Evolutionary conservation across 176 grass and related monocot species (phyloP).

Genomic region (Cocos nucifera): DNA sequence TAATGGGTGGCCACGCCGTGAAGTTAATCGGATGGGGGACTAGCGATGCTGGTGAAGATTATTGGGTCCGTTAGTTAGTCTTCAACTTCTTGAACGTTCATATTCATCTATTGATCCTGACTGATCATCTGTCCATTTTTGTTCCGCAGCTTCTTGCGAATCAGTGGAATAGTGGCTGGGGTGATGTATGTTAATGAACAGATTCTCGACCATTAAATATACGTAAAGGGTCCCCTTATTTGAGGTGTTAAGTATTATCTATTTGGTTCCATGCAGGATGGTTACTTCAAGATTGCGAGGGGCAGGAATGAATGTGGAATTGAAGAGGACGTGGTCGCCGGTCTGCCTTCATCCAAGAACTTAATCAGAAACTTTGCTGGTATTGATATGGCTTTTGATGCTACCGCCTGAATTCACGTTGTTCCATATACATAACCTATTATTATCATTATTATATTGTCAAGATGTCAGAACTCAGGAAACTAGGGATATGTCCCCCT

Average conservation of each 20-base stretch:
- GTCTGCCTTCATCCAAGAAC: slow-evolving; percentile 75
- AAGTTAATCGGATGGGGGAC: slow-evolving; percentile 97
- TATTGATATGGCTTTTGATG: slow-evolving; percentile 6
- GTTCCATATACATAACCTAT: not conserved
- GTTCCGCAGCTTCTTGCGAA: slow-evolving; percentile 86
- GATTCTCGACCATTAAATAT: not conserved
- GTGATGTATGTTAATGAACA: slow-evolving; percentile 59
- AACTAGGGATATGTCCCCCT: not conserved
- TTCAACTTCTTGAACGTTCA: not conserved
- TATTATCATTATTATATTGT: not conserved
- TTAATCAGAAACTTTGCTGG: slow-evolving; percentile 9
- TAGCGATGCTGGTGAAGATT: slow-evolving; percentile 74
- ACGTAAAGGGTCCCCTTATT: too few species aligned
- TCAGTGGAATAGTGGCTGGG: slow-evolving; percentile 94
- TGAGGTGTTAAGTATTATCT: too few species aligned
- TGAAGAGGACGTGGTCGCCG: slow-evolving; percentile 61
- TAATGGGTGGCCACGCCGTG: slow-evolving; percentile 83
- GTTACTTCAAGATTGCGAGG: slow-evolving; percentile 87
- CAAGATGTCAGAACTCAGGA: not conserved
- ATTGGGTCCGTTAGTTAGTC: slow-evolving; percentile 52
- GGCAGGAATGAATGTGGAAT: slow-evolving; percentile 78
- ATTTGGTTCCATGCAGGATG: slow-evolving; percentile 39
- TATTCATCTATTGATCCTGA: not conserved
- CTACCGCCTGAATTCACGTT: slow-evolving; percentile 15
- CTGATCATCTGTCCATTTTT: not conserved